Evolutionary conservation across 2,329 filamentous ascomycete species (phyloP), one percentile per base, ranked within the genome.

Genomic region (Graphilbum ipis-grandicollis): DNA sequence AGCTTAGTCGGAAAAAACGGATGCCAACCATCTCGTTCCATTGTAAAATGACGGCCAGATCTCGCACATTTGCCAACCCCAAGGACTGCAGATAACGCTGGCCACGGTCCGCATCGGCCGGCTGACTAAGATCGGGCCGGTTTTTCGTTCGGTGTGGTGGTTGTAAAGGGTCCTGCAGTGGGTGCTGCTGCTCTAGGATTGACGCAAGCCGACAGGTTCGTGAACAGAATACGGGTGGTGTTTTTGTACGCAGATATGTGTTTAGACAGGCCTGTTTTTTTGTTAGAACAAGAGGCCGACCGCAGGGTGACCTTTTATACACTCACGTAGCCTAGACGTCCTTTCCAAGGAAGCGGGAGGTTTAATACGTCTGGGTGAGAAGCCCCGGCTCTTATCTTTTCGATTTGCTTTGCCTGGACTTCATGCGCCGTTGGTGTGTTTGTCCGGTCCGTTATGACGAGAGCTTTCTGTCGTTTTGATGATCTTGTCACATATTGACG

Each of bases 11-110:
- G 71, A 96, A 73, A 53, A 96, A 94, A 46, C 75, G 86, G 56
- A 96, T 96, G 29, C 79, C 77, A 45, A 88, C 94, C 46, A 74
- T 80, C 44, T 92, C 78, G 50, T 96, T 94, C 88, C 88, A 96
- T 2, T 74, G 69, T 9, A 94, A 50, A 72, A 94, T 83, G 55
- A 92, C 93, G 39, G 68, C 59, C 23, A 94, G 72, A 47, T 96
- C 88, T 30, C 71, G 67, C 1, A 81, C 79, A 54, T 96, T 96
- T 14, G 80, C 73, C 10, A 93, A 54, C 0, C 85, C 83, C 2
- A 96, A 55, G 0, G 69, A 65, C 52, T 93, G 74, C 0, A 94
- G 73, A 45, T 79, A 93, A 41, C 62, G 64, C 41, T 75, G 66
- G 1, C 86, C 86, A 5, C 74, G 66, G 22, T 66, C 66, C 3